Evolutionary conservation across 805 yeast species (phyloP), one percentile per base, ranked within the genome.

Genomic region (Nakazawaea ernobii): DNA sequence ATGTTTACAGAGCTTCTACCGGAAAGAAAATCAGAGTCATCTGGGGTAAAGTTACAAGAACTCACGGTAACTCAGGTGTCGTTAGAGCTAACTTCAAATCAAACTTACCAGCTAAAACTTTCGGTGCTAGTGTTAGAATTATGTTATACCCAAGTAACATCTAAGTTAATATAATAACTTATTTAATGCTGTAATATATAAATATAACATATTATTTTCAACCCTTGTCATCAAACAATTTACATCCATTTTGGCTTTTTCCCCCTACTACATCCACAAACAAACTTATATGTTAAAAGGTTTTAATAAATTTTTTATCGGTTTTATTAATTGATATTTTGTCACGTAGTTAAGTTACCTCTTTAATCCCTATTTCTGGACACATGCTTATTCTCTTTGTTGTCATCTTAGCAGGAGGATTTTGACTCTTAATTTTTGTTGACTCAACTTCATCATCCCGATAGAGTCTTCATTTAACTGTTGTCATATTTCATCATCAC

Each of bases 101-200:
- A 77, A 94, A 94, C 91, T 85, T 94, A 71, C 99, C 99, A 75
- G 91, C 99, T 65, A 91, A 92, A 87, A 90, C 98, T 66, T 92
- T 94, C 74, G 99, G 99, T 80, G 97, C 99, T 71, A 85, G 96
- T 61, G 98, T 94, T 73, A 88, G 99, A 84, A 84, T 94, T 82
- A 90, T 94, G 96, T 91, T 92, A 77, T 92, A 92, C 87, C 99
- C 99, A 80, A 92, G 98, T 62, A 91, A 86, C 96, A 94, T 92
- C 88, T 92, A 92, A 86, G 64, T 63, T 53, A 40, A 38, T n/a
- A 14, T 13, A 13, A 26, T 26, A 38, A 26, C 13, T 15, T 15
- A 38, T 13, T 38, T 9, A 28, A 27, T n/a, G 11, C n/a, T n/a
- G 11, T 30, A 11, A n/a, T 33, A n/a, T 33, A 33, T 13, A 13